phyloP scores from a whole-genome alignment of 2,329 filamentous ascomycete species.

The Ophiostoma tasmaniense region DNA sequence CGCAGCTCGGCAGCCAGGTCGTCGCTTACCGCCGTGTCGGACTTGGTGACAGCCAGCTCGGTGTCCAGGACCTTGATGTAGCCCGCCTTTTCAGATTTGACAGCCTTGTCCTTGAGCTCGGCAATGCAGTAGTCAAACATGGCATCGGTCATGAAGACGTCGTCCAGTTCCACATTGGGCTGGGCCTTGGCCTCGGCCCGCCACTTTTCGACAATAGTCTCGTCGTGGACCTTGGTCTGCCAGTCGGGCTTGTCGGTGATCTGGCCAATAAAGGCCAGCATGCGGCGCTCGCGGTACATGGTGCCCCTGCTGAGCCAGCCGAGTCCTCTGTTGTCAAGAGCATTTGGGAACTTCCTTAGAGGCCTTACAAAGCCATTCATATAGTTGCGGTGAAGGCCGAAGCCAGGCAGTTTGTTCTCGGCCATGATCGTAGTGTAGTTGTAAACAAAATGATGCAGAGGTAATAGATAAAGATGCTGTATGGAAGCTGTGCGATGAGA shows the following conservation, averaged over 20 bases:
- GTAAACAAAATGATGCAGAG: background rate
- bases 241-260: constrained; percentile 3
- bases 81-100: constrained; percentile 32
- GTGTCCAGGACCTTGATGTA: constrained; percentile 38
- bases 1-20: constrained; percentile 28
- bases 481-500: background rate
- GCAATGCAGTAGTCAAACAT: constrained; percentile 28
- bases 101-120: constrained; percentile 44
- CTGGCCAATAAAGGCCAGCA: background rate
- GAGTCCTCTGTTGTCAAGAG: background rate
- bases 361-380: no score
- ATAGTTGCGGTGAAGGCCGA: background rate
- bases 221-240: background rate
- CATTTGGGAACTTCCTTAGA: background rate
- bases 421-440: background rate
- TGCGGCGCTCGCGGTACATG: background rate
- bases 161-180: constrained; percentile 1
- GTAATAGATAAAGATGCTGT: background rate
- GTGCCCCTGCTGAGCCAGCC: background rate
- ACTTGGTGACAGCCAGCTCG: constrained; percentile 39
- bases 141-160: constrained; percentile 18
- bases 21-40: constrained; percentile 37
- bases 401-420: constrained; percentile 2
- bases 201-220: background rate
- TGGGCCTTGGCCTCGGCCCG: constrained; percentile 13